Evolutionary conservation across 768 basidiomycete genomes (phyloP), one percentile per base, ranked within the genome.

Genomic region (Collybia mongolica): DNA sequence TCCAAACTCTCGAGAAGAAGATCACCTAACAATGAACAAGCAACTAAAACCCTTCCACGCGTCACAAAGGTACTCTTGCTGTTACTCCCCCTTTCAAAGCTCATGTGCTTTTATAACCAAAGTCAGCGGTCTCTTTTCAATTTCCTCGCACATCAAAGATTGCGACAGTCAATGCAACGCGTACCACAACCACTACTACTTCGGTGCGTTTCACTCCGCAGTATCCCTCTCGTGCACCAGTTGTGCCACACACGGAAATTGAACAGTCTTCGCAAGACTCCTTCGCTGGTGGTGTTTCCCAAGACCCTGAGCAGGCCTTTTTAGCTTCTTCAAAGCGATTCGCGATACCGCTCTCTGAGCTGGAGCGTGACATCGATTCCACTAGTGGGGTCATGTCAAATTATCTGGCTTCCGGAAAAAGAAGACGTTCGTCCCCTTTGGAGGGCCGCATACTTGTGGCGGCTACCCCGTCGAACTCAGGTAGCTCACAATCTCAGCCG

Each of bases 311-410:
- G 23, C 69, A 73, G 46, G 65, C 62, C 22, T 79, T 74, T 54
- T 54, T 84, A 4, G 73, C 77, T 12, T 62, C 65, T 14, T 65
- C 75, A 2, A 78, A 75, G 53, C 71, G 75, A 44, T 84, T 88
- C 45, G 62, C 76, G 38, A 65, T 81, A 17, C 87, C 86, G 46
- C 65, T 88, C 40, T 78, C 80, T 24, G 77, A 84, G 54, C 70
- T 85, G 15, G 79, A 69, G 45, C 69, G 62, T 53, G 54, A 54
- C 18, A 38, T 51, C 38, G 20, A 45, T 12, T 47, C 46, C 17
- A 53, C 38, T 6, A 12, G 14, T 14, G 32, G 14, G 3, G 32
- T 14, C 32, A 32, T 32, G 32, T 11, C 44, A 15, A 35, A 18
- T 11, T n/a, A 29, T 49, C 37, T 49, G n/a, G 42, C 49, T 17